These are phyloP conservation scores for Crucibulum laeve DNA, from an alignment of 768 basidiomycete genomes.

Conservation along the genomic window DNA sequence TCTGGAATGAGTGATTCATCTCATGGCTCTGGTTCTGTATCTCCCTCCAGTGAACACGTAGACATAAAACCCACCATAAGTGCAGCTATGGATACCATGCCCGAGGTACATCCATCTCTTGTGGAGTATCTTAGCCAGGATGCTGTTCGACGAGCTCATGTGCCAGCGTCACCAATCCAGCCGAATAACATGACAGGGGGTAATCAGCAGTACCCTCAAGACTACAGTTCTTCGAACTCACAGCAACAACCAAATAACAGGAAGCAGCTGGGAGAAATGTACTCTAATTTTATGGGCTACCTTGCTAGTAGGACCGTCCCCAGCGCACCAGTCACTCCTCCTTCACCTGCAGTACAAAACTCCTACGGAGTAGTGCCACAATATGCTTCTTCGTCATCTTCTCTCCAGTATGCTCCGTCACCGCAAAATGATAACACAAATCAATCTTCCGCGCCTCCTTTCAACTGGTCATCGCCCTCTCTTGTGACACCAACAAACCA, in stretches of 20 bases:
- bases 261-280: constrained; percentile 17
- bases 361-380: too few relatives aligned
- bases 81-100: constrained; percentile 6
- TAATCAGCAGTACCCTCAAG: constrained; percentile 1
- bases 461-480: too few relatives aligned
- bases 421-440: too few relatives aligned
- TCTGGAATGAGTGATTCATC: constrained; percentile 5
- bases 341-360: too few relatives aligned
- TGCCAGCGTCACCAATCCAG: neutral
- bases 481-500: too few relatives aligned
- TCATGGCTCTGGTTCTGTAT: neutral
- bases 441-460: too few relatives aligned
- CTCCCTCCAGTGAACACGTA: neutral
- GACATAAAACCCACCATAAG: neutral
- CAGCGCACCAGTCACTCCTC: too few relatives aligned
- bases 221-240: neutral
- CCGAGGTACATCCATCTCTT: constrained; percentile 25
- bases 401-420: too few relatives aligned
- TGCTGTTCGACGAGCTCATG: constrained; percentile 10
- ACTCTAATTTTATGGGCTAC: constrained; percentile 18
- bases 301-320: constrained; percentile 12
- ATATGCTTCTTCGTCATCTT: too few relatives aligned
- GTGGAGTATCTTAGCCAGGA: constrained; percentile 28
- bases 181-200: neutral
- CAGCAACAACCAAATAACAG: neutral